These are phyloP conservation scores for Mycena pura DNA, from an alignment of 768 basidiomycete genomes.

Conservation along the genomic window DNA sequence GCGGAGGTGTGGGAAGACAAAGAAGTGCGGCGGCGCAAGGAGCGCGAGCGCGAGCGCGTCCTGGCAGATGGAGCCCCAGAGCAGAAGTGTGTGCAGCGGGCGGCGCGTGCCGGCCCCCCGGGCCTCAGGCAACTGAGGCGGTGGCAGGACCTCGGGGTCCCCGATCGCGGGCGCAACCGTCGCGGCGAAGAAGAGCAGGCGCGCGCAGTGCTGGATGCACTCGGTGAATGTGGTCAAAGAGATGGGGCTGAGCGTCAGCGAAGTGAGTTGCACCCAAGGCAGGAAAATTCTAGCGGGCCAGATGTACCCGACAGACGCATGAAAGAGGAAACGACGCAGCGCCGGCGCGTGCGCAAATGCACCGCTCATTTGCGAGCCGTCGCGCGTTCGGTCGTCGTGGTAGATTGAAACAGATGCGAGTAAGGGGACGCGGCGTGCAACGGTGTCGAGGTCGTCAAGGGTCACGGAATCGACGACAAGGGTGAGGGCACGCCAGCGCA, in stretches of 20 bases:
- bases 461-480: not conserved
- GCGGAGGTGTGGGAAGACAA: constrained; percentile 10
- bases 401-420: constrained; percentile 9
- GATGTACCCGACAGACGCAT: not conserved
- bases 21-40: not conserved
- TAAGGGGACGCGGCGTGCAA: constrained; percentile 1
- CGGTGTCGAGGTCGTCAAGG: constrained; percentile 1
- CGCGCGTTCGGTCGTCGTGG: not conserved
- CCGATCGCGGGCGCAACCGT: not conserved
- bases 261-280: constrained; percentile 21
- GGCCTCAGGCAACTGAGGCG: not conserved
- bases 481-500: constrained; percentile 9
- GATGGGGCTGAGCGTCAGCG: constrained; percentile 12
- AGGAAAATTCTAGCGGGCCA: constrained; percentile 14
- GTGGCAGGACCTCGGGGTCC: not conserved
- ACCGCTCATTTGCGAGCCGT: constrained; percentile 3
- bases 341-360: constrained; percentile 13
- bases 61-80: constrained; percentile 3
- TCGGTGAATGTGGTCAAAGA: constrained; percentile 15
- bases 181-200: constrained; percentile 19
- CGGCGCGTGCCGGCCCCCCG: not conserved
- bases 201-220: constrained; percentile 14
- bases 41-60: not conserved
- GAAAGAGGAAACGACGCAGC: constrained; percentile 10
- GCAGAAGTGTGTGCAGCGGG: constrained; percentile 18